Conservation (phyloP, 208 protist species). For the Naegleria fowleri region DNA sequence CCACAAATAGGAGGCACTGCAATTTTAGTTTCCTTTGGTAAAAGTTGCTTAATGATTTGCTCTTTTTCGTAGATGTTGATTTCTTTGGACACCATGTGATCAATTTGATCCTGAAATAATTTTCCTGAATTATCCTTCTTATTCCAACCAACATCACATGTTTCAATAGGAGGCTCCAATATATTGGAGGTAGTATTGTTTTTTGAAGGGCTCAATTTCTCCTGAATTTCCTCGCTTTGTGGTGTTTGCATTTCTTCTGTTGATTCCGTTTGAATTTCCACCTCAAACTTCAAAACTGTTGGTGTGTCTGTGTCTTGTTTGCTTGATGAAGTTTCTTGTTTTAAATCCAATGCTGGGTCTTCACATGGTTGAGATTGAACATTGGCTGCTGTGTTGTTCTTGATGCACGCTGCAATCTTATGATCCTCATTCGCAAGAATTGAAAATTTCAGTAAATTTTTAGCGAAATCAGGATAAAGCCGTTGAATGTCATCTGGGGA, state of each 20-base stretch:
- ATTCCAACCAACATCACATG: neutral
- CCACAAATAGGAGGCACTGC: neutral
- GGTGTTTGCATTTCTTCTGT: neutral
- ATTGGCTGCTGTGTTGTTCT: too few relatives aligned
- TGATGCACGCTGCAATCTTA: neutral
- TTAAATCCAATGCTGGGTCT: too few relatives aligned
- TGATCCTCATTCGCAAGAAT: neutral
- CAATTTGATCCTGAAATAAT: neutral
- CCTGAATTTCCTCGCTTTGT: too few relatives aligned
- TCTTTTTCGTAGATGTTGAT: neutral
- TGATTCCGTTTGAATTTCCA: neutral
- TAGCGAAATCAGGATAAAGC: neutral
- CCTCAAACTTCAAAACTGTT: neutral
- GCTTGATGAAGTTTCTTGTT: too few relatives aligned
- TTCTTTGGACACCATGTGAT: neutral
- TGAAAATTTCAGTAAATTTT: neutral
- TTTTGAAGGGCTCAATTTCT: too few relatives aligned
- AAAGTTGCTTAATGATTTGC: neutral
- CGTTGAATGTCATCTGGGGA: neutral
- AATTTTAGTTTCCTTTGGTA: neutral
- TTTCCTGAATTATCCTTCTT: neutral
- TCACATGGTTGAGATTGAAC: too few relatives aligned
- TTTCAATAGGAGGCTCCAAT: neutral
- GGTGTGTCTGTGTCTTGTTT: too few relatives aligned
- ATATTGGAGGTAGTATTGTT: neutral